Conservation (phyloP, 805 yeast genomes). For the Yamadazyma nakazawae region DNA sequence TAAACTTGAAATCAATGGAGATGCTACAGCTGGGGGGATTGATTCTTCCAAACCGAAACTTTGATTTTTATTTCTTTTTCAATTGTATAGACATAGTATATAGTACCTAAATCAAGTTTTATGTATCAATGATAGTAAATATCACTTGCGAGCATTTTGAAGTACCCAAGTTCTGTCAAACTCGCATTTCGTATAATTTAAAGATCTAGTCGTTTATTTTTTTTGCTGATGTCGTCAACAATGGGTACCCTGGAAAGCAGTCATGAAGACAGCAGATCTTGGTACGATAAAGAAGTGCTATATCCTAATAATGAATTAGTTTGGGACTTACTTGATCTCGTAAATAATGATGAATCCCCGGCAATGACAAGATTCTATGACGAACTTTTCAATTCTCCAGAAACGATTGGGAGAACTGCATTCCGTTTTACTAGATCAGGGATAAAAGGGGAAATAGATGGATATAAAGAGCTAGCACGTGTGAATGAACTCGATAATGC, state of each 20-base stretch:
- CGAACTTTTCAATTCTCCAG: slow-evolving; percentile 56
- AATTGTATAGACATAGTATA: not conserved
- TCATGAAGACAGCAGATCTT: not conserved
- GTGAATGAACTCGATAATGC: slow-evolving; percentile 48
- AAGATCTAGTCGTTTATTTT: not conserved
- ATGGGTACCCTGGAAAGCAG: not conserved
- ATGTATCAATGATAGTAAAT: not conserved
- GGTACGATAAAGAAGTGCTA: slow-evolving; percentile 41
- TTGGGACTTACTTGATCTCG: slow-evolving; percentile 67
- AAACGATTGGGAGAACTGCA: slow-evolving; percentile 57
- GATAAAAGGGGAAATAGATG: slow-evolving; percentile 62
- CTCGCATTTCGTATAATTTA: not conserved
- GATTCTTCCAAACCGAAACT: slow-evolving; percentile 46
- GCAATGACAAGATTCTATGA: slow-evolving; percentile 32
- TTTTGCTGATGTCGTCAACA: not conserved
- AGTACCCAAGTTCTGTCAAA: not conserved
- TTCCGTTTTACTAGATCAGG: slow-evolving; percentile 73
- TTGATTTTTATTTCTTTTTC: slow-evolving; percentile 15
- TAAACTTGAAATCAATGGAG: slow-evolving; percentile 50
- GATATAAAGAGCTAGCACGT: slow-evolving; percentile 54
- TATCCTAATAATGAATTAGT: slow-evolving; percentile 62
- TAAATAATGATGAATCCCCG: slow-evolving; percentile 47
- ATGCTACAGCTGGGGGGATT: slow-evolving; percentile 59
- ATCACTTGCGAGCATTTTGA: too few species aligned
- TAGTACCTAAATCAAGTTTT: not conserved